These are phyloP conservation scores for Zasmidium cellare DNA, from an alignment of 2,329 filamentous ascomycete species.

Conservation along the genomic window DNA sequence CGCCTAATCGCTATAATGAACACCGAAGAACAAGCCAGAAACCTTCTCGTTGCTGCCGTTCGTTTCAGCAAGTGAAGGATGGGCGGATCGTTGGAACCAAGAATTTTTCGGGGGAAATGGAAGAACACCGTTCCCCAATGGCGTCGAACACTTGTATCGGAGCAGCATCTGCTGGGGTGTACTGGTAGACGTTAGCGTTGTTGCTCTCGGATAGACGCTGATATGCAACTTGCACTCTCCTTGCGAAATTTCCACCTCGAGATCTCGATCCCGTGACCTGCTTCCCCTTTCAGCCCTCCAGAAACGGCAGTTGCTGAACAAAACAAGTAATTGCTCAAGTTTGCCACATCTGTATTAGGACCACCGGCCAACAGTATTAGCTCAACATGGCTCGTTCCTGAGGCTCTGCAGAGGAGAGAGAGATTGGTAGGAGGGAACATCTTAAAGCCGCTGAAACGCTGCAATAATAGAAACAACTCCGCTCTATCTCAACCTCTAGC, in stretches of 20 bases:
- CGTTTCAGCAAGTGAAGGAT: slow-evolving; percentile 13
- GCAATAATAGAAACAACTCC: neutral
- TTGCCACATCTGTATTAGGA: too few species aligned
- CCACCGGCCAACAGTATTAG: too few species aligned
- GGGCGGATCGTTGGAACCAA: neutral
- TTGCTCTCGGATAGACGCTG: neutral
- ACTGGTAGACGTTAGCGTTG: slow-evolving; percentile 8
- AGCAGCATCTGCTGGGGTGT: slow-evolving; percentile 7
- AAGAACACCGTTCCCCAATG: too few species aligned
- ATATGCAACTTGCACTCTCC: neutral
- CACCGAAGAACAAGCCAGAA: neutral
- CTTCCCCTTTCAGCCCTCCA: too few species aligned
- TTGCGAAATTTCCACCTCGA: too few species aligned
- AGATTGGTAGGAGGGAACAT: too few species aligned
- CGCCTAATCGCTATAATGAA: slow-evolving; percentile 12
- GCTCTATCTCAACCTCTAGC: neutral
- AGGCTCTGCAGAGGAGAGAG: neutral
- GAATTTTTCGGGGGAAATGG: neutral
- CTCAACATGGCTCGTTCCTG: too few species aligned
- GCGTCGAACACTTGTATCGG: slow-evolving; percentile 1
- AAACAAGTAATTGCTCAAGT: too few species aligned
- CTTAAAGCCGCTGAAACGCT: neutral
- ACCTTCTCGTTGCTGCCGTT: slow-evolving; percentile 12
- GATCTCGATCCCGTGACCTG: too few species aligned
- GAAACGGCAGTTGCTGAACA: too few species aligned